Evolutionary conservation across 306 rosid genomes (phyloP).

Genomic region (Echinosophora koreensis): DNA sequence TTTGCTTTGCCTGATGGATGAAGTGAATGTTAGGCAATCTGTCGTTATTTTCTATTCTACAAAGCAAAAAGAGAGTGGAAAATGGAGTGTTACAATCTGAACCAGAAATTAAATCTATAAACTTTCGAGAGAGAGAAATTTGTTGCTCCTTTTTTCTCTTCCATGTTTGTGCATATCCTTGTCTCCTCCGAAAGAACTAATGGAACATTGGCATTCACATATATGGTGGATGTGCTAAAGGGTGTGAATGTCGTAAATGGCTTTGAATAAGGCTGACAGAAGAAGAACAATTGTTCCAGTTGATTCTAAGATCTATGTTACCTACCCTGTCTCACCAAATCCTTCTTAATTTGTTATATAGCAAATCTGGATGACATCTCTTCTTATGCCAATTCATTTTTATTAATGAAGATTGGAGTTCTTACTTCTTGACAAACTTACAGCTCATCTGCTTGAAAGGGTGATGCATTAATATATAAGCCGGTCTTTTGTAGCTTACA

Average conservation of each 20-base stretch:
- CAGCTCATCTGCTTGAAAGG: not conserved
- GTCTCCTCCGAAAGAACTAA: slow-evolving; percentile 19
- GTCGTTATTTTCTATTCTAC: not conserved
- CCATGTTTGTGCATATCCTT: slow-evolving; percentile 3
- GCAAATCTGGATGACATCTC: not conserved
- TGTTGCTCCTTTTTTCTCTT: not conserved
- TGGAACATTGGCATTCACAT: not conserved
- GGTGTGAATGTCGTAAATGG: not conserved
- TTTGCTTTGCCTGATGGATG: not conserved
- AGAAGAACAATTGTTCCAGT: not conserved
- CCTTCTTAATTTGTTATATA: not conserved
- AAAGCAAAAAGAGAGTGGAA: slow-evolving; percentile 30
- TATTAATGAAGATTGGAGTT: not conserved
- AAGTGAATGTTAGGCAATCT: slow-evolving; percentile 25
- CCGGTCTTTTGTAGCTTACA: not conserved
- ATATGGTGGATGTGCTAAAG: slow-evolving; percentile 1
- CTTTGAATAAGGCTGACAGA: not conserved
- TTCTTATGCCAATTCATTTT: not conserved
- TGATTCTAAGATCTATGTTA: slow-evolving; percentile 4
- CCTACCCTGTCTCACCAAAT: not conserved
- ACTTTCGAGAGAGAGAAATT: no score
- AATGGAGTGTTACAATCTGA: slow-evolving; percentile 28
- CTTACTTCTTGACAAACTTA: not conserved
- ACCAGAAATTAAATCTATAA: not conserved
- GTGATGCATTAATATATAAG: not conserved